Base-by-base conservation (phyloP, 129 eudicot species). In the Lactuca saligna region DNA sequence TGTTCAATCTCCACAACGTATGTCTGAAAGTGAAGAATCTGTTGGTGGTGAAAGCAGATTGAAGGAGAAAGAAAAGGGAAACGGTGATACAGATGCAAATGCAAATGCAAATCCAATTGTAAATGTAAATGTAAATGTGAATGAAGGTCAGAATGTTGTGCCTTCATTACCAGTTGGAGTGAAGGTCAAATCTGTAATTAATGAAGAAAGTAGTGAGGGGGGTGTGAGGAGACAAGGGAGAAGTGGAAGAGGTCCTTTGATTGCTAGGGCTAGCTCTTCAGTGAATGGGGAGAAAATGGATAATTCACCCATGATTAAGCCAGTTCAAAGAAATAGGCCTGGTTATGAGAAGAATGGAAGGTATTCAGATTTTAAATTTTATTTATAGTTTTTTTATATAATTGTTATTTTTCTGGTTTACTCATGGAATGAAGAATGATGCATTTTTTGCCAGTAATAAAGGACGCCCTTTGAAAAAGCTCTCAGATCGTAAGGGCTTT, bases 21-120 rank as follows among this genome's bases (percentile, higher is more conserved):
- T 87, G 66, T 83, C 90, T 57, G 97, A 87, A 80, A 85, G 93
- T 78, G 97, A 91, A 72, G 96, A 88, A 78, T 85, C 89, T 70
- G 89, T 86, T 81, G 89, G 84, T 54, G 78, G 77, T 70, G 86
- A 83, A 74, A 89, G 51, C 70, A 69, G 74, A 81, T 59, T 67
- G 61, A 83, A 83, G 70, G 89, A 86, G 7, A 84, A 79, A 77
- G 76, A 51, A 42, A 12, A 49, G 4, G 83, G 81, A 13, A 71
- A 61, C 29, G 32, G 65, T 66, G 83, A 84, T 61, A 17, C 46
- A 42, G 87, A 83, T 51, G 86, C 70, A 57, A 86, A 54, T 70
- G 69, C 41, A 7, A 54, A 57, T 38, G 37, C 38, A 34, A 73
- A 69, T 39, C 8, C 42, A 41, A 85, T 81, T 50, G 84, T 73